Percentiles rank a stretch among this genome's conserved stretches.
phyloP scores from a whole-genome alignment of 2,329 filamentous ascomycete genomes.

The Ascosphaera pollenicola region DNA sequence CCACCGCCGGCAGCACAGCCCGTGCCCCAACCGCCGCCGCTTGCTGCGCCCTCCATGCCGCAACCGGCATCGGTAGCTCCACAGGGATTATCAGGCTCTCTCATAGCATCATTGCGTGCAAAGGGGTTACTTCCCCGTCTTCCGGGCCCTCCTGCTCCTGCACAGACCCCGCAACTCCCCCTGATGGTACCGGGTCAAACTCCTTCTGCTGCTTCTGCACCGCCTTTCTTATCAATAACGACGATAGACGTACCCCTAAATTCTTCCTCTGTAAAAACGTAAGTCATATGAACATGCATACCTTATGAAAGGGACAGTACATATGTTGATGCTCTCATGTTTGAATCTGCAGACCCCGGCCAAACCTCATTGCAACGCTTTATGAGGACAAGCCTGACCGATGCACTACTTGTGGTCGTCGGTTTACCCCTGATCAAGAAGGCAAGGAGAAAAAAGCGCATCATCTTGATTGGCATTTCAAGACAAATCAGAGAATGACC shows the following conservation, averaged over 20 bases:
- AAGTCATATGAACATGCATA: conserved; percentile 14
- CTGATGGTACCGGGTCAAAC: conserved; percentile 18
- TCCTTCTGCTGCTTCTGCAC: conserved; percentile 15
- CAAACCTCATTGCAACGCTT: conserved; percentile 48
- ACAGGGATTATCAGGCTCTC: conserved; percentile 29
- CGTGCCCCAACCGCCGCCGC: conserved; percentile 34
- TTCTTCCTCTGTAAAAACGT: conserved; percentile 51
- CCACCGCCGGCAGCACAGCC: conserved; percentile 31
- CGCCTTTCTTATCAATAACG: conserved; percentile 5
- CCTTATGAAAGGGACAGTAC: too few species aligned
- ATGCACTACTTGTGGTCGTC: conserved; percentile 76
- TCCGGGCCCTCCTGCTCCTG: conserved; percentile 20
- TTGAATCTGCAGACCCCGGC: conserved; percentile 36
- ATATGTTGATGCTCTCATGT: too few species aligned
- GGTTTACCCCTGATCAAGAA: conserved; percentile 56
- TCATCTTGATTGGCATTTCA: conserved; percentile 98
- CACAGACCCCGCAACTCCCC: conserved; percentile 19
- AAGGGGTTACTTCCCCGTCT: conserved; percentile 40
- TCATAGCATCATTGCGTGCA: conserved; percentile 45
- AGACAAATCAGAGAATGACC: conserved; percentile 68
- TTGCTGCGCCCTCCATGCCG: conserved; percentile 27
- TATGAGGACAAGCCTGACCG: conserved; percentile 69
- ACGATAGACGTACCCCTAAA: conserved; percentile 31
- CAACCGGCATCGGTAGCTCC: conserved; percentile 13
- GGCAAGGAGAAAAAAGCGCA: conserved; percentile 70